A percentile compares a stretch with the other conserved stretches of the same genome.
Conservation (phyloP, 306 rosid species). For the Lathyrus aphaca region DNA sequence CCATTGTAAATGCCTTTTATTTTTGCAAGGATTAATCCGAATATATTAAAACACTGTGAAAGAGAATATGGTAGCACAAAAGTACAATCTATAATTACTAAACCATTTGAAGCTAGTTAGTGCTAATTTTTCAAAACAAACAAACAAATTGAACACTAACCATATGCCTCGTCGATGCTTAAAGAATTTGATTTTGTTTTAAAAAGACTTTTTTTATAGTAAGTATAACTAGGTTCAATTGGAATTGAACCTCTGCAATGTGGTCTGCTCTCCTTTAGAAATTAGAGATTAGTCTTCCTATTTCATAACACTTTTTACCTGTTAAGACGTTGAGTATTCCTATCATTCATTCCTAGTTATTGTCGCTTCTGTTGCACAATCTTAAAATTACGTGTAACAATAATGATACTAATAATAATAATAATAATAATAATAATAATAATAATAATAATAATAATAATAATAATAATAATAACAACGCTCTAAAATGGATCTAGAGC, state of each 20-base stretch:
- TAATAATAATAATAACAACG: background rate
- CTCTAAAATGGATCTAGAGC: slow-evolving; percentile 9
- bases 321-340: slow-evolving; percentile 14
- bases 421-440: too few species aligned
- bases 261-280: background rate
- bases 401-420: too few species aligned
- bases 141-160: background rate
- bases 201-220: too few species aligned
- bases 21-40: background rate
- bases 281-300: background rate
- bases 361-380: background rate
- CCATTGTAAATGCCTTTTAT: background rate
- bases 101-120: background rate
- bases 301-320: slow-evolving; percentile 10
- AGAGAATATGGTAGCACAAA: background rate
- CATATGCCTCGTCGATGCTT: background rate
- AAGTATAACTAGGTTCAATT: slow-evolving; percentile 17
- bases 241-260: background rate
- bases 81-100: background rate
- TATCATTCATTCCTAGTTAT: background rate
- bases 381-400: slow-evolving; percentile 4
- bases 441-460: too few species aligned
- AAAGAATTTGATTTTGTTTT: too few species aligned
- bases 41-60: background rate
- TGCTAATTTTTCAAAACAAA: background rate